Base-by-base conservation (phyloP, 352 stramenopile species). In the Globisporangium mamillatum region DNA sequence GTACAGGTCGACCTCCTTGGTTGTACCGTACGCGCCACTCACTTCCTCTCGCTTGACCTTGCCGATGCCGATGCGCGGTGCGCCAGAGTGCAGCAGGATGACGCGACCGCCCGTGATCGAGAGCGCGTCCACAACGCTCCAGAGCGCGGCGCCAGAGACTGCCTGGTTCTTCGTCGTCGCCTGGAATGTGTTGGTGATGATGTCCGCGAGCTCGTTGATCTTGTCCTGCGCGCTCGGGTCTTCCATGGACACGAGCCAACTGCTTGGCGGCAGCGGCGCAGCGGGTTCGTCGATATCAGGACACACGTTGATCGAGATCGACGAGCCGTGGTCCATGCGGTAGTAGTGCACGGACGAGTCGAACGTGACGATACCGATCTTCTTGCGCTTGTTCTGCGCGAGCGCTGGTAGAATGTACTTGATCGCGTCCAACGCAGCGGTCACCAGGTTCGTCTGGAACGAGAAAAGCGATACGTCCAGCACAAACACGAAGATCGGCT, bases 281-380 rank as follows among this genome's bases (percentile, higher is more conserved):
- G 79, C 75, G 1, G 88, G 88, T 56, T 95, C 88, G 62, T 95
- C 88, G 63, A 94, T 82, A 63, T 95, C 88, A 8, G 88, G 85
- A 46, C 81, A 92, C 53, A 92, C 78, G 44, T 72, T 85, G 75
- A 95, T 85, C 32, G 86, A 91, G 63, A 95, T 94, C 14, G 75
- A 78, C 55, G 73, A 75, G 38, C 59, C 69, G 56, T 84, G 79
- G 69, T 95, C 79, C 83, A 94, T 91, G 59, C 86, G 86, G 67
- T 95, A 95, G 74, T 94, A 96, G 62, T 95, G 88, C 34, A 96
- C 84, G 3, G 79, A 75, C 18, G 83, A 81, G 73, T 93, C 89
- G 54, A 95, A 97, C 2, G 87, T 94, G 14, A 97, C 75, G 56
- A 97, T 93, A n/a, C 89, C 90, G 56, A 96, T 77, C 64, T 95